Conservation (phyloP, 2,329 filamentous ascomycete genomes). For the Botrytis paeoniae region DNA sequence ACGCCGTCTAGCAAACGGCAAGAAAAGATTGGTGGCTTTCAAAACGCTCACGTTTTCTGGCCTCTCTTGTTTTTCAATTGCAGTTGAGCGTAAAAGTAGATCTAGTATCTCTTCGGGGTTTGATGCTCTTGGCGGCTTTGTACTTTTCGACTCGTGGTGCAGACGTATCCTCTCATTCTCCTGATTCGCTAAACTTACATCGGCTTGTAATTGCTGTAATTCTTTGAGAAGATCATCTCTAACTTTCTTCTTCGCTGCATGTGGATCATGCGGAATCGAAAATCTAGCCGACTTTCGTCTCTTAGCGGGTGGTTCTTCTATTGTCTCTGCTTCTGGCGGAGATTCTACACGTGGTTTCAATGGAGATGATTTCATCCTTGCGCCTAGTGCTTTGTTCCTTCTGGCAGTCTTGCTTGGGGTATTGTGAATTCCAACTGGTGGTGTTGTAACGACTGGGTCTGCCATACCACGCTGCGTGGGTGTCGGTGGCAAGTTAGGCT, state of each 20-base stretch:
- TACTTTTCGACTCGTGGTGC: constrained; percentile 39
- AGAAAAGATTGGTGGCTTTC: constrained; percentile 33
- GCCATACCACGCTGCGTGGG: constrained; percentile 47
- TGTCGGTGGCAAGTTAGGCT: constrained; percentile 63
- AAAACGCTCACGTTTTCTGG: constrained; percentile 33
- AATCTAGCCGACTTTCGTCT: constrained; percentile 35
- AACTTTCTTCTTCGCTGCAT: constrained; percentile 48
- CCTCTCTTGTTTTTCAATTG: constrained; percentile 23
- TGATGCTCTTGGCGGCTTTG: constrained; percentile 44
- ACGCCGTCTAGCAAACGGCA: constrained; percentile 35
- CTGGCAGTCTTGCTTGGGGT: constrained; percentile 52
- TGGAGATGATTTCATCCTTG: constrained; percentile 37
- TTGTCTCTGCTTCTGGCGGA: constrained; percentile 10
- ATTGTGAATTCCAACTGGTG: constrained; percentile 57
- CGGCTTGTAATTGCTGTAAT: constrained; percentile 54
- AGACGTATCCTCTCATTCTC: constrained; percentile 56
- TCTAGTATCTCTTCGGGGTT: constrained; percentile 38
- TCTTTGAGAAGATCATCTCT: constrained; percentile 55
- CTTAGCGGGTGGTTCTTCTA: constrained; percentile 18
- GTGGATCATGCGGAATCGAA: constrained; percentile 32
- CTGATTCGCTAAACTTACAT: constrained; percentile 54
- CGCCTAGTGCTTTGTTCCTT: constrained; percentile 38
- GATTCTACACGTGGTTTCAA: constrained; percentile 32
- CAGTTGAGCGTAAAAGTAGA: constrained; percentile 32
- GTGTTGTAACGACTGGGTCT: constrained; percentile 54